These are phyloP conservation scores for Plasmodium relictum DNA, from an alignment of 169 alveolate species.

Conservation along the genomic window DNA sequence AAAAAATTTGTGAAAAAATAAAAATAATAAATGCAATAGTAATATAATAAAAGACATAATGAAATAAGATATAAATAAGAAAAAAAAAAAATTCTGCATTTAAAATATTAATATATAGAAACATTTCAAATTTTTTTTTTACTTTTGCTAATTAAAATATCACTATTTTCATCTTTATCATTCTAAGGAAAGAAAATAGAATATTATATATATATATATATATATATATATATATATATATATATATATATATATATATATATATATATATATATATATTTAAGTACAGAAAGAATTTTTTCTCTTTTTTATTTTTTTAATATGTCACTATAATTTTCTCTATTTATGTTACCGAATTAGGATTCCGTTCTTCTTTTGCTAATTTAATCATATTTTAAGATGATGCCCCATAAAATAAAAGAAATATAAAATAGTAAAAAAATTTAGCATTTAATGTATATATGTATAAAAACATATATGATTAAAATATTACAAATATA, in stretches of 20 bases:
- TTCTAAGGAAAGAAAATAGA: not conserved
- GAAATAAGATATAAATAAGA: not conserved
- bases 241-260: not conserved
- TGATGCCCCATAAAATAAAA: not conserved
- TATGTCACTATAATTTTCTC: not conserved
- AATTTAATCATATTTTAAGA: conserved; percentile 11
- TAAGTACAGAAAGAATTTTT: not conserved
- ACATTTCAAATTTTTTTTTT: not conserved
- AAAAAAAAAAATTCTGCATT: too few relatives aligned
- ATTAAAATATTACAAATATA: not conserved
- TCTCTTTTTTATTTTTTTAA: not conserved
- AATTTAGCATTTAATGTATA: not conserved
- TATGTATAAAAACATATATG: not conserved
- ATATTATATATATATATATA: not conserved
- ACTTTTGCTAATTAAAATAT: conserved; percentile 13
- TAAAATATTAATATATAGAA: too few relatives aligned
- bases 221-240: not conserved
- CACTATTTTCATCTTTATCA: not conserved
- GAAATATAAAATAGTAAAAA: not conserved
- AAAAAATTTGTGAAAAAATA: not conserved
- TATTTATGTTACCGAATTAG: not conserved
- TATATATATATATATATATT: not conserved
- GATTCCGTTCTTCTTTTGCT: not conserved
- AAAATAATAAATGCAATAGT: not conserved
- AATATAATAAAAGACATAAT: not conserved